Percentiles rank a stretch among this genome's conserved stretches.
Evolutionary conservation across 2,329 filamentous ascomycete genomes (phyloP).

Genomic region (Diatrype stigma): DNA sequence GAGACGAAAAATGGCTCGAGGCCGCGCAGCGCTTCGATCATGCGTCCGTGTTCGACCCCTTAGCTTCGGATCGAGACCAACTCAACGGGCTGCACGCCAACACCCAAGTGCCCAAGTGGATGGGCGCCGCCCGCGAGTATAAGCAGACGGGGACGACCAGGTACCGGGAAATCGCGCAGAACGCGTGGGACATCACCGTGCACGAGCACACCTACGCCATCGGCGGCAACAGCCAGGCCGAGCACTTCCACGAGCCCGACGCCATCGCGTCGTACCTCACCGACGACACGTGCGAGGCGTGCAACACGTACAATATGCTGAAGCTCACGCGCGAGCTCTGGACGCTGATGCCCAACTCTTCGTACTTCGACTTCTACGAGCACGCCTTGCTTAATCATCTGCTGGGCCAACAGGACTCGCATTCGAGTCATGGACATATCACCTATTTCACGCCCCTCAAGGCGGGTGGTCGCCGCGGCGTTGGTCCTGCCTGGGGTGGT

Average conservation of each 20-base stretch:
- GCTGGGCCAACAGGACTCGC: conserved; percentile 44
- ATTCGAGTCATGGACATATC: conserved; percentile 41
- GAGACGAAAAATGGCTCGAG: conserved; percentile 41
- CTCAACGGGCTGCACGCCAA: conserved; percentile 48
- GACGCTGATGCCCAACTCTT: conserved; percentile 35
- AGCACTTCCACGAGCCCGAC: conserved; percentile 46
- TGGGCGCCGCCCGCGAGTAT: conserved; percentile 45
- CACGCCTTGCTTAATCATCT: conserved; percentile 46
- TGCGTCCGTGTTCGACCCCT: conserved; percentile 40
- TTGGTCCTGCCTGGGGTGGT: conserved; percentile 50
- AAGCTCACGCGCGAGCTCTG: conserved; percentile 50
- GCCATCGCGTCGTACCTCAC: conserved; percentile 40
- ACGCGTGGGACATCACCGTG: conserved; percentile 45
- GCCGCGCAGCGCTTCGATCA: conserved; percentile 48
- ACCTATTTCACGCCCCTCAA: conserved; percentile 51
- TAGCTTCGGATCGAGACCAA: conserved; percentile 40
- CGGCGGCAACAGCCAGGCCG: conserved; percentile 49
- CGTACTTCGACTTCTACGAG: conserved; percentile 53
- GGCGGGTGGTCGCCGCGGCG: conserved; percentile 41
- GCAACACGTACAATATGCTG: conserved; percentile 55
- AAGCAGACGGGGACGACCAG: conserved; percentile 40
- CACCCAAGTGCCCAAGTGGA: conserved; percentile 51
- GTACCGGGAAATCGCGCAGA: conserved; percentile 45
- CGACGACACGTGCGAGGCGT: conserved; percentile 46
- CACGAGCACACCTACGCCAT: conserved; percentile 47